Percentiles rank a stretch among this genome's conserved stretches.
phyloP scores from a whole-genome alignment of 495 filamentous ascomycete species.

The Neurospora sp. region DNA sequence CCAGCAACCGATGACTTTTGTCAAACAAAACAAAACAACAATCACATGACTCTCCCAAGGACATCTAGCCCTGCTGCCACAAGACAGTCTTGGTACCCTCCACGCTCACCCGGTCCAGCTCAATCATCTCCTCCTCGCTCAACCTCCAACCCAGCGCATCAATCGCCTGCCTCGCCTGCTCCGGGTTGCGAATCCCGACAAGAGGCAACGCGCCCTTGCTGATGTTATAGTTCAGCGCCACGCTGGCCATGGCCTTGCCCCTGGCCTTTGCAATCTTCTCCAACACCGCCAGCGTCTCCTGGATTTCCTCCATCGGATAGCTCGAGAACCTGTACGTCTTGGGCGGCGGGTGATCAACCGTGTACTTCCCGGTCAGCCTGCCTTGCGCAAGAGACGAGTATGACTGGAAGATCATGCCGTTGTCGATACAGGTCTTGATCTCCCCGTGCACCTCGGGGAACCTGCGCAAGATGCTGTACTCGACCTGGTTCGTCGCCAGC shows the following conservation, averaged over 20 bases:
- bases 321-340: conserved; percentile 5
- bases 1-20: background rate
- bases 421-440: background rate
- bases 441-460: background rate
- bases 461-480: conserved; percentile 3
- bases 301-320: conserved; percentile 4
- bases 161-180: background rate
- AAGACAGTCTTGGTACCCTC: conserved; percentile 3
- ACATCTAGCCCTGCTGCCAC: conserved; percentile 7
- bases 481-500: conserved; percentile 5
- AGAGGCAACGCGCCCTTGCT: background rate
- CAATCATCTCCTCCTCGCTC: background rate
- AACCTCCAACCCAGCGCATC: background rate
- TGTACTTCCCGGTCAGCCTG: conserved; percentile 21
- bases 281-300: conserved; percentile 5
- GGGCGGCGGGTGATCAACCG: conserved; percentile 31
- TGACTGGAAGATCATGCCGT: conserved; percentile 5
- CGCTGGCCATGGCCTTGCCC: conserved; percentile 20
- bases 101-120: conserved; percentile 3
- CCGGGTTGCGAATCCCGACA: background rate
- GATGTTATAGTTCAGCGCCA: conserved; percentile 36
- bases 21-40: background rate
- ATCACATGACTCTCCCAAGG: background rate
- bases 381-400: conserved; percentile 13
- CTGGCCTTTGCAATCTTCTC: conserved; percentile 20